Evolutionary conservation across 306 rosid genomes (phyloP).

Genomic region (Sphenostylis stenocarpa): DNA sequence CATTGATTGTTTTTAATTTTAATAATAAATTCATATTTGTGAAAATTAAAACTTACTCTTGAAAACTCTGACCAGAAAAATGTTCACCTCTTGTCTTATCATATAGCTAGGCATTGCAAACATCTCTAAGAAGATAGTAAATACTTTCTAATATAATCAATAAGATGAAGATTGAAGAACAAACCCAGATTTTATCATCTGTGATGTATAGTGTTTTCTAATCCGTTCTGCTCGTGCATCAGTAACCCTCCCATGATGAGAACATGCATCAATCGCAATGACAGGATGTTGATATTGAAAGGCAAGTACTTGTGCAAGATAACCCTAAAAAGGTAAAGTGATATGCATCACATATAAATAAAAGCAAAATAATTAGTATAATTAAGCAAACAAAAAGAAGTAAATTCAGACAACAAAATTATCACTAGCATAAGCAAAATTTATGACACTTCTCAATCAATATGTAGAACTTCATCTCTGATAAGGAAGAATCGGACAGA

Average conservation of each 20-base stretch:
- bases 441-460: constrained; percentile 13
- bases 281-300: constrained; percentile 79
- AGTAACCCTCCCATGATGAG: constrained; percentile 88
- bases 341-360: background rate
- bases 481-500: background rate
- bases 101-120: constrained; percentile 4
- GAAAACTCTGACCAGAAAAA: constrained; percentile 22
- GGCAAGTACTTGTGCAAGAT: constrained; percentile 89
- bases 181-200: constrained; percentile 74
- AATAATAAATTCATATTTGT: constrained; percentile 1
- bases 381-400: background rate
- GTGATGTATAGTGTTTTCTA: constrained; percentile 67
- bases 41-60: background rate
- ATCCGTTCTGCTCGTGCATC: constrained; percentile 75
- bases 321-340: constrained; percentile 56
- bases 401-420: constrained; percentile 8
- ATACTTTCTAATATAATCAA: constrained; percentile 16
- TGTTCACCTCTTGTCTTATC: constrained; percentile 11
- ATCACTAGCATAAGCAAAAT: constrained; percentile 8
- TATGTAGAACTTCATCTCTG: constrained; percentile 14
- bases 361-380: background rate
- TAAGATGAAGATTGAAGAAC: constrained; percentile 19
- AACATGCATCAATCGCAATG: constrained; percentile 86
- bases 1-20: background rate
- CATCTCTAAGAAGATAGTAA: constrained; percentile 21